Evolutionary conservation across 306 rosid genomes (phyloP).

Genomic region (Lathyrus sativus): DNA sequence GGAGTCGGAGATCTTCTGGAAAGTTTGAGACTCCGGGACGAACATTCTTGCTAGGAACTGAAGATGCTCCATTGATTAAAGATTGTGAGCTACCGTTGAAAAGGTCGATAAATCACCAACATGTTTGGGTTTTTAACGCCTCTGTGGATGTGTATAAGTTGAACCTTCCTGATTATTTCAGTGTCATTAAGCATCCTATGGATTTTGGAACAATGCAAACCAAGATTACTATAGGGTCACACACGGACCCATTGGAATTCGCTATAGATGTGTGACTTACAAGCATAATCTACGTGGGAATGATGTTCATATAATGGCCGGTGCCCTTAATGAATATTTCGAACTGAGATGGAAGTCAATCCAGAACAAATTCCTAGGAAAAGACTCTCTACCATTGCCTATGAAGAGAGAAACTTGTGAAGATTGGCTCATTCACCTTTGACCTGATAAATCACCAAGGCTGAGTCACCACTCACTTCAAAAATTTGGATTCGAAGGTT

Average conservation of each 20-base stretch:
- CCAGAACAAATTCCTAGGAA: constrained; percentile 63
- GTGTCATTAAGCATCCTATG: constrained; percentile 73
- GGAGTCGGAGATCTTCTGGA: constrained; percentile 51
- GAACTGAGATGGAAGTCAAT: constrained; percentile 75
- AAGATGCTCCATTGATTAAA: constrained; percentile 59
- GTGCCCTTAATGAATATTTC: constrained; percentile 58
- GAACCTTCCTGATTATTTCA: constrained; percentile 70
- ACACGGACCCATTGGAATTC: constrained; percentile 56
- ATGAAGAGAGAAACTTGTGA: constrained; percentile 40
- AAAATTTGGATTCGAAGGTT: no score
- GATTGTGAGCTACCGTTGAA: constrained; percentile 66
- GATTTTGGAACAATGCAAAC: constrained; percentile 72
- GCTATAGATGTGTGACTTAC: constrained; percentile 69
- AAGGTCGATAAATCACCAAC: constrained; percentile 55
- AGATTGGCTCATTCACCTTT: no score
- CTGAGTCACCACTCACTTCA: no score
- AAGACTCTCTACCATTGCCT: constrained; percentile 41
- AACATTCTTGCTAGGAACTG: constrained; percentile 36
- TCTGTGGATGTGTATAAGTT: constrained; percentile 74
- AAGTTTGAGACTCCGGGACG: constrained; percentile 46
- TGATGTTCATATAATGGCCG: constrained; percentile 65
- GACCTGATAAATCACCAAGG: no score
- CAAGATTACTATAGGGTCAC: constrained; percentile 57
- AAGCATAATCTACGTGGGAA: constrained; percentile 62
- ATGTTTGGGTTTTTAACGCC: constrained; percentile 61